Evolutionary conservation across 805 yeast species (phyloP), one percentile per base, ranked within the genome.

Genomic region (Saccharomycopsis lassenensis): DNA sequence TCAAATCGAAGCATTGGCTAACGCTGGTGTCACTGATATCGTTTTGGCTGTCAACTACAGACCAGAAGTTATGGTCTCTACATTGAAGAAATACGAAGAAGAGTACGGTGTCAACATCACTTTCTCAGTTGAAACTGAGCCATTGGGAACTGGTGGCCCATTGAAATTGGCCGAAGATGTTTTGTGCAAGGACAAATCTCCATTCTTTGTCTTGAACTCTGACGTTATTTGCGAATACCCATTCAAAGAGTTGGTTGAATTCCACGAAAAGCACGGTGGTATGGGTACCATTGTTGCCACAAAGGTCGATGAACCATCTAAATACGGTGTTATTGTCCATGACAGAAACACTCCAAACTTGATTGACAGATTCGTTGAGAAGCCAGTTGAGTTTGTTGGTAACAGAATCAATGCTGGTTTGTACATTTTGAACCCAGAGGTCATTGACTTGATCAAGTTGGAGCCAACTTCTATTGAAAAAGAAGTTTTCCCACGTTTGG

Each of bases 361-460:
- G 69, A 91, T 91, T 51, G 98, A 91, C 68, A 77, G 99, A 63
- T 91, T 91, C 59, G 99, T 91, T 51, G 99, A 91, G 72, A 91
- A 91, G 74, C 99, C 99, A 48, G 95, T 85, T 47, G 96, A 91
- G 67, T 91, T 91, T 54, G 99, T 91, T 47, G 98, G 98, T 67
- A 91, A 91, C 82, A 85, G 99, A 74, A 91, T 91, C 61, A 91
- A 91, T 59, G 99, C 98, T 45, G 99, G 99, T 74, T 74, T 91
- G 63, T 91, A 91, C 72, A 87, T 91, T 57, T 71, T 91, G 61
- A 91, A 89, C 81, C 99, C 99, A 52, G 77, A 83, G 48, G 98
- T 91, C 50, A 83, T 91, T 55, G 97, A 89, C 62, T 70, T 86
- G 57, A 91, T 91, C 57, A 97, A 91, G 58, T 74, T 89, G 75